These are phyloP conservation scores for Hortiboletus rubellus DNA, from an alignment of 1,284 basidiomycete genomes.

Conservation along the genomic window DNA sequence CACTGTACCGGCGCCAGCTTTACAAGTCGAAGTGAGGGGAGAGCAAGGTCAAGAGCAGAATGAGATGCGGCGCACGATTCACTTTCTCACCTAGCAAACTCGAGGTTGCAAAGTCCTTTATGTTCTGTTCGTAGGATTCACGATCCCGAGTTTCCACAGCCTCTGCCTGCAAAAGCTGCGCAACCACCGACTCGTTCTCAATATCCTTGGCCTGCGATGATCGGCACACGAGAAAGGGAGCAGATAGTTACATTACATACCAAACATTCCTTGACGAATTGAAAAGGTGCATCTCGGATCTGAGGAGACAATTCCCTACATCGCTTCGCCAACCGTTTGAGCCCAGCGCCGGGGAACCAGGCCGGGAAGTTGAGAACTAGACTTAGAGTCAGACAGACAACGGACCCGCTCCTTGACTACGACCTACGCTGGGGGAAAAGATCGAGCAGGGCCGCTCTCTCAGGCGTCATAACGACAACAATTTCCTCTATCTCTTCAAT, in stretches of 20 bases:
- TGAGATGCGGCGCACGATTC: neutral
- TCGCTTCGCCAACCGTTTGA: slow-evolving; percentile 26
- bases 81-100: slow-evolving; percentile 21
- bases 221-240: neutral
- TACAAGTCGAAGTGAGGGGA: neutral
- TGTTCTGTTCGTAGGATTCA: slow-evolving; percentile 13
- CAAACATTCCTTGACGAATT: slow-evolving; percentile 35
- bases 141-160: neutral
- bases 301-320: slow-evolving; percentile 27
- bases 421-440: slow-evolving; percentile 26
- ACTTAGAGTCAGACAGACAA: slow-evolving; percentile 12
- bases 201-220: slow-evolving; percentile 14
- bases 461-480: slow-evolving; percentile 16
- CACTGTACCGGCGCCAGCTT: slow-evolving; percentile 28
- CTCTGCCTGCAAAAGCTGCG: slow-evolving; percentile 12
- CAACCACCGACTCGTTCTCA: slow-evolving; percentile 23
- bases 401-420: neutral
- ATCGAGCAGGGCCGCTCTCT: slow-evolving; percentile 20
- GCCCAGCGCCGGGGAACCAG: slow-evolving; percentile 36
- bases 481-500: slow-evolving; percentile 18
- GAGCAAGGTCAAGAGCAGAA: neutral
- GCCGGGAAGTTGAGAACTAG: slow-evolving; percentile 32
- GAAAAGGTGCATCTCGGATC: slow-evolving; percentile 33
- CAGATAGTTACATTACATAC: slow-evolving; percentile 17
- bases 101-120: slow-evolving; percentile 22